These are phyloP conservation scores for Lathyrus aphaca DNA, from an alignment of 306 rosid genomes.

Conservation along the genomic window DNA sequence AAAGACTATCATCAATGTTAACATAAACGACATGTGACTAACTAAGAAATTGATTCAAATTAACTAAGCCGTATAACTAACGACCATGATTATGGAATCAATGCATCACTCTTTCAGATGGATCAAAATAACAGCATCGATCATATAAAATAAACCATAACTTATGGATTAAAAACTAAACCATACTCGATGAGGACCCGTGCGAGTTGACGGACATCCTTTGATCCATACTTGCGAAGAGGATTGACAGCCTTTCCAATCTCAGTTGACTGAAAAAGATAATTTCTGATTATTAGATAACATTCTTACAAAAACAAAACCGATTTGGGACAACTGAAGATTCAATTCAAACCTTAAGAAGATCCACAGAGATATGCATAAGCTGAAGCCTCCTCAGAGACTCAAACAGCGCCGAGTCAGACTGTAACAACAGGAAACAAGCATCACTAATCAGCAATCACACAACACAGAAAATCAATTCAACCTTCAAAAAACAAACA, in stretches of 20 bases:
- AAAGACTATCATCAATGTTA: slow-evolving; percentile 14
- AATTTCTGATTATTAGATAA: slow-evolving; percentile 26
- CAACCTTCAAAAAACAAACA: slow-evolving; percentile 23
- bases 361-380: slow-evolving; percentile 70
- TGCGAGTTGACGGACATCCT: slow-evolving; percentile 60
- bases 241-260: slow-evolving; percentile 86
- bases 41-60: slow-evolving; percentile 14
- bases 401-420: slow-evolving; percentile 72
- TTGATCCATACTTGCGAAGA: slow-evolving; percentile 69
- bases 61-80: slow-evolving; percentile 9
- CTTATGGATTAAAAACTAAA: slow-evolving; percentile 22
- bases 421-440: slow-evolving; percentile 56
- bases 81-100: not conserved
- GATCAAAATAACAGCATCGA: slow-evolving; percentile 9
- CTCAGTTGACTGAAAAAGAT: slow-evolving; percentile 76
- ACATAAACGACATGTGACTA: slow-evolving; percentile 7
- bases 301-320: slow-evolving; percentile 7
- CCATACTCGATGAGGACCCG: slow-evolving; percentile 70
- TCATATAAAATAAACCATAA: slow-evolving; percentile 12
- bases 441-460: slow-evolving; percentile 38
- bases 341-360: slow-evolving; percentile 66
- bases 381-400: slow-evolving; percentile 87
- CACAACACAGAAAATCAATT: slow-evolving; percentile 16
- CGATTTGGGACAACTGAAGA: slow-evolving; percentile 24
- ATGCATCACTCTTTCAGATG: not conserved